Evolutionary conservation across 2,329 filamentous ascomycete species (phyloP).

Genomic region (Aaosphaeria arxii): DNA sequence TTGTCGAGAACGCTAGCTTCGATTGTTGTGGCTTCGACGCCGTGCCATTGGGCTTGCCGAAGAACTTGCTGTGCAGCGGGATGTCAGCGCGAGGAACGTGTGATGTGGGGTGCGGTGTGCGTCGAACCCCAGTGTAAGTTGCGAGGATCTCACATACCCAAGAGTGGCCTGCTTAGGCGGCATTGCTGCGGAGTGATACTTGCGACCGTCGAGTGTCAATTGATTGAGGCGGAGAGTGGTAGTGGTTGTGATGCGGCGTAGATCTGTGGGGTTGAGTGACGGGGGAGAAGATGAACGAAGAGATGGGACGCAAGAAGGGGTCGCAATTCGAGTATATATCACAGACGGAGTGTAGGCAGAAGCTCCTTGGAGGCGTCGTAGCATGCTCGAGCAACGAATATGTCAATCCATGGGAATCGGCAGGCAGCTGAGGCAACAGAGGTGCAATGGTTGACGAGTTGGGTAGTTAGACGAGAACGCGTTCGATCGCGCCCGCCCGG

Average conservation of each 20-base stretch:
- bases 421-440: slow-evolving; percentile 7
- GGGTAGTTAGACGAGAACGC: slow-evolving; percentile 10
- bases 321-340: no score
- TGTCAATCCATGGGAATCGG: slow-evolving; percentile 8
- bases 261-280: no score
- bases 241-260: no score
- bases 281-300: background rate
- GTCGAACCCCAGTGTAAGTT: slow-evolving; percentile 71
- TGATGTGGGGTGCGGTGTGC: background rate
- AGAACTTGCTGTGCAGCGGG: slow-evolving; percentile 69
- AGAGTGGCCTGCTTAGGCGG: slow-evolving; percentile 73
- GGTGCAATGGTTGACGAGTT: no score
- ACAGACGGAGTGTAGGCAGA: slow-evolving; percentile 7
- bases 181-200: slow-evolving; percentile 31
- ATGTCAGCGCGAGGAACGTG: no score
- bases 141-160: slow-evolving; percentile 77
- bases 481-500: slow-evolving; percentile 20
- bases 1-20: slow-evolving; percentile 70
- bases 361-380: slow-evolving; percentile 21
- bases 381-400: slow-evolving; percentile 23
- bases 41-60: slow-evolving; percentile 63
- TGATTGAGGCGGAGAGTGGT: no score
- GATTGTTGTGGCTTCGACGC: slow-evolving; percentile 69
- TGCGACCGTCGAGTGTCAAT: no score
- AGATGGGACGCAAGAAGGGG: background rate